A percentile compares a stretch with the other conserved stretches of the same genome.
These are phyloP conservation scores for Phlyctochytrium planicorne DNA, from an alignment of 192 early-diverging fungal genomes.

Conservation along the genomic window DNA sequence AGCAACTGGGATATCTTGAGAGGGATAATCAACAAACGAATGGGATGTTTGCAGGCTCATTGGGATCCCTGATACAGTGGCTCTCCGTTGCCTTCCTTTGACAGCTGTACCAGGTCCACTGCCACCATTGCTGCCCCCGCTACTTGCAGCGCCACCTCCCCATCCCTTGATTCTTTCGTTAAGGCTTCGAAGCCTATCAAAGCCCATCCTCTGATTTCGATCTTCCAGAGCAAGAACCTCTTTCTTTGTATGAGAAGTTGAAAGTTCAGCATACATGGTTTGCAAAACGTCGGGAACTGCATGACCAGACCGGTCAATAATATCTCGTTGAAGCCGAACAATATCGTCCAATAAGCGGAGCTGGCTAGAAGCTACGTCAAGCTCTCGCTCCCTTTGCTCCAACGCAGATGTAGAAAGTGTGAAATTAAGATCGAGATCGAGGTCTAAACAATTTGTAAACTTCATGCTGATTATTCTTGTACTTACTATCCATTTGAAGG, in stretches of 20 bases:
- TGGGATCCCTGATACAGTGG: too few relatives aligned
- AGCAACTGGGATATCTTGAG: too few relatives aligned
- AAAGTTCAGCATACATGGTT: background rate
- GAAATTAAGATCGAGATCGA: slow-evolving; percentile 6
- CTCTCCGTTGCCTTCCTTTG: too few relatives aligned
- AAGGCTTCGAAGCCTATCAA: background rate
- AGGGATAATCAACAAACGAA: too few relatives aligned
- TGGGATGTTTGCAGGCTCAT: too few relatives aligned
- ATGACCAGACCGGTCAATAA: slow-evolving; percentile 13
- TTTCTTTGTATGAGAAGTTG: background rate
- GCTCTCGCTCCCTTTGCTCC: slow-evolving; percentile 8
- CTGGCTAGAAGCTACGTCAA: background rate
- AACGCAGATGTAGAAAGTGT: background rate
- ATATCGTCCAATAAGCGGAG: slow-evolving; percentile 19
- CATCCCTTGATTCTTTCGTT: slow-evolving; percentile 5
- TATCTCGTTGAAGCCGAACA: slow-evolving; percentile 13
- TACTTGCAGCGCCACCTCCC: too few relatives aligned
- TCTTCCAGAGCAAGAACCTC: background rate
- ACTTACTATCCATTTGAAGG: slow-evolving; percentile 39
- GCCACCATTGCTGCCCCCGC: too few relatives aligned
- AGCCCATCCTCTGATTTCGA: background rate
- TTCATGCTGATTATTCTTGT: background rate
- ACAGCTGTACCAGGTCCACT: too few relatives aligned
- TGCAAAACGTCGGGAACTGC: background rate
- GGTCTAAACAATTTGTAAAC: slow-evolving; percentile 2